Conservation (phyloP, 345 rosid species). For the Erysimum cheiranthoides region DNA sequence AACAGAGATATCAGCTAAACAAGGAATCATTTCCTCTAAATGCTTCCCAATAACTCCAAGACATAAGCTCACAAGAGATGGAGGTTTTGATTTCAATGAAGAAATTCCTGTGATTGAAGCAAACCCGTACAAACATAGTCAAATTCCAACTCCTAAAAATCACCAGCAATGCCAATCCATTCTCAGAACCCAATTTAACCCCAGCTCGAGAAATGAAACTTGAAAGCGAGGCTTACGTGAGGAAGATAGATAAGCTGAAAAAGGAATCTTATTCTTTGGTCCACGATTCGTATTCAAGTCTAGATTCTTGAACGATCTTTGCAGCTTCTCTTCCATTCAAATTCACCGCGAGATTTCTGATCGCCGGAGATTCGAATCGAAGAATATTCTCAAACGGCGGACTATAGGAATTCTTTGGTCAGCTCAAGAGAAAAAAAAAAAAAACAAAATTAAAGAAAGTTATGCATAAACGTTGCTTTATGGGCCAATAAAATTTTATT, state of each 20-base stretch:
- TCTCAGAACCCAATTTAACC: background rate
- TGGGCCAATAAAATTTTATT: background rate
- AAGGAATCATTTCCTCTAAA: conserved; percentile 74
- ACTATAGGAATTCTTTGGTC: background rate
- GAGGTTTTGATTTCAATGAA: conserved; percentile 52
- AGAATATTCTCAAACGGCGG: conserved; percentile 7
- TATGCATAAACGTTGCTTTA: background rate
- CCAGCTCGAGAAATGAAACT: conserved; percentile 14
- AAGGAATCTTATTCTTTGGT: conserved; percentile 36
- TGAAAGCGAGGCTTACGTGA: conserved; percentile 47
- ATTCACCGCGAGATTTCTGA: background rate
- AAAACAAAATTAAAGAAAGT: background rate
- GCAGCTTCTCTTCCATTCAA: conserved; percentile 51
- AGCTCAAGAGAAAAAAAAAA: background rate
- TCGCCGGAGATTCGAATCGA: conserved; percentile 23
- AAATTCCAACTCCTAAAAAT: background rate
- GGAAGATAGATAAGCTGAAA: conserved; percentile 41
- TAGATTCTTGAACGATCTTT: conserved; percentile 51
- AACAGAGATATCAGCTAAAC: conserved; percentile 65
- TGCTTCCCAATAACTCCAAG: conserved; percentile 81
- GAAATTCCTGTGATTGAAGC: conserved; percentile 46
- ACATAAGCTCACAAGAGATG: conserved; percentile 73
- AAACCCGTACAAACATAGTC: conserved; percentile 16
- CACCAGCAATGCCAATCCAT: background rate
- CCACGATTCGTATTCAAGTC: conserved; percentile 47